These are phyloP conservation scores for Artomyces pyxidatus DNA, from an alignment of 768 basidiomycete genomes.

Conservation along the genomic window DNA sequence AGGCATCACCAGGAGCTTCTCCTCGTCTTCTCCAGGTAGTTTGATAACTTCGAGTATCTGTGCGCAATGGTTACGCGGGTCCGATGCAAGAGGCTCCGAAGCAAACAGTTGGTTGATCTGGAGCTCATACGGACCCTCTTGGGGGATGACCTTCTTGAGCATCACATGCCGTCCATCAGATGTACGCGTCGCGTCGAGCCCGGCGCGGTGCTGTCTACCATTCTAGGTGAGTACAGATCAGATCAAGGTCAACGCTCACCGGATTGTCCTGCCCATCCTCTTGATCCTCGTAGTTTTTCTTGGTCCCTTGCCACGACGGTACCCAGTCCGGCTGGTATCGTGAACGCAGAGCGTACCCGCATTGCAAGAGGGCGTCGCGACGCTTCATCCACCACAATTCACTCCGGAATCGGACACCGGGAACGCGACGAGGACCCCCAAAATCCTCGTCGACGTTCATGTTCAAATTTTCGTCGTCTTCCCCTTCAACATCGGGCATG, in stretches of 20 bases:
- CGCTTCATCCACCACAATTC: conserved; percentile 12
- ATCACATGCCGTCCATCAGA: conserved; percentile 14
- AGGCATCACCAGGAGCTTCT: conserved; percentile 18
- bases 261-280: conserved; percentile 7
- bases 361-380: neutral
- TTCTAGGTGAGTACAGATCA: neutral
- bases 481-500: too few species aligned
- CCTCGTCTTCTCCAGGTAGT: conserved; percentile 6
- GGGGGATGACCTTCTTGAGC: conserved; percentile 12
- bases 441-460: too few species aligned
- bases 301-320: conserved; percentile 6
- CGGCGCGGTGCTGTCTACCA: conserved; percentile 1
- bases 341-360: conserved; percentile 10
- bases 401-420: too few species aligned
- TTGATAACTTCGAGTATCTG: conserved; percentile 15
- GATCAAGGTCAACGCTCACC: neutral
- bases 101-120: conserved; percentile 4
- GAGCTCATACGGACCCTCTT: conserved; percentile 7
- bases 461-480: too few species aligned
- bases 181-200: conserved; percentile 14
- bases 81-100: neutral
- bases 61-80: conserved; percentile 19
- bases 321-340: conserved; percentile 10
- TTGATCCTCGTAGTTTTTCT: neutral
- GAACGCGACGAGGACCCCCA: too few species aligned